phyloP scores from a whole-genome alignment of 768 basidiomycete genomes.

The Boletus rufocinnamomeus region DNA sequence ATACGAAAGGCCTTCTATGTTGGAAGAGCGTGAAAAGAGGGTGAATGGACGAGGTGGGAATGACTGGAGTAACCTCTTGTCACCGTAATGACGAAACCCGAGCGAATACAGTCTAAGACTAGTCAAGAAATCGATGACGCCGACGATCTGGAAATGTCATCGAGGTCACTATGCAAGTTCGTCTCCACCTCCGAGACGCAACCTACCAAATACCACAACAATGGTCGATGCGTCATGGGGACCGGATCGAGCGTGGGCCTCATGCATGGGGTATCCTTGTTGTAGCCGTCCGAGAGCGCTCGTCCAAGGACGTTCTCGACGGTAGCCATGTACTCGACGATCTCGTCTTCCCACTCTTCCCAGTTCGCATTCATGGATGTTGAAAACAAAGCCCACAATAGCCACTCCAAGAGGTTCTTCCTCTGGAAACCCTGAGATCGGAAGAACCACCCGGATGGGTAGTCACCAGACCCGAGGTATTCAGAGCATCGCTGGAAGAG shows the following conservation, averaged over 20 bases:
- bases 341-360: constrained; percentile 51
- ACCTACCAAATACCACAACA: constrained; percentile 66
- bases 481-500: constrained; percentile 52
- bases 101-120: constrained; percentile 39
- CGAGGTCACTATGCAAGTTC: background rate
- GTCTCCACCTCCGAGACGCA: background rate
- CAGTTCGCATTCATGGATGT: constrained; percentile 33
- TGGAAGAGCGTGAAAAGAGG: constrained; percentile 45
- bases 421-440: constrained; percentile 37
- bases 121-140: constrained; percentile 48
- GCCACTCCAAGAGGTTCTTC: constrained; percentile 58
- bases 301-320: constrained; percentile 45
- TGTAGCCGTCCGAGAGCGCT: constrained; percentile 43
- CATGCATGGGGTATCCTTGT: constrained; percentile 44
- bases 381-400: constrained; percentile 66
- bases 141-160: constrained; percentile 47
- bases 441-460: constrained; percentile 57
- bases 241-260: constrained; percentile 60
- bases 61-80: constrained; percentile 36
- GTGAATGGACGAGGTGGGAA: constrained; percentile 58
- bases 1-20: constrained; percentile 39
- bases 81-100: constrained; percentile 58
- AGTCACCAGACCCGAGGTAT: constrained; percentile 21
- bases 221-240: constrained; percentile 51
- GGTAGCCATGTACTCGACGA: constrained; percentile 45